phyloP scores from a whole-genome alignment of 2,329 filamentous ascomycete species.

The Blumeria graminis region DNA sequence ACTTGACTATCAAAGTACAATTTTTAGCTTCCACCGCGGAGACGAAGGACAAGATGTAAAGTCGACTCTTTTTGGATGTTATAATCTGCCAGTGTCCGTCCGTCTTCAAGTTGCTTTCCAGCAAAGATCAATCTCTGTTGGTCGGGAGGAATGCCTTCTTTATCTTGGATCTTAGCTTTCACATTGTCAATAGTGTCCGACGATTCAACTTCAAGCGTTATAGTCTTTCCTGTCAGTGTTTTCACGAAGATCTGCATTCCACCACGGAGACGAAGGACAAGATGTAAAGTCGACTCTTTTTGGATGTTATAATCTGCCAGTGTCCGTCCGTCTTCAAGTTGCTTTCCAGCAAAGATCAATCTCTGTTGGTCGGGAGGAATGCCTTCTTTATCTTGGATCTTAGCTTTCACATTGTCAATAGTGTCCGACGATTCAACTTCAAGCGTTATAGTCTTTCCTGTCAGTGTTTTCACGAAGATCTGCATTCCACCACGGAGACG shows the following conservation, averaged over 20 bases:
- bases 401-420: conserved; percentile 47
- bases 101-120: conserved; percentile 50
- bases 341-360: conserved; percentile 47
- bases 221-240: conserved; percentile 17
- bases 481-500: conserved; percentile 53
- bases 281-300: conserved; percentile 47
- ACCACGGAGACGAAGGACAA: conserved; percentile 47
- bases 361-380: conserved; percentile 47
- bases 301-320: conserved; percentile 71
- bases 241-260: conserved; percentile 21
- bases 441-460: conserved; percentile 44
- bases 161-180: conserved; percentile 48
- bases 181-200: conserved; percentile 48
- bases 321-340: conserved; percentile 51
- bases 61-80: conserved; percentile 68
- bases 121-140: conserved; percentile 48
- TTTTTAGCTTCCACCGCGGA: conserved; percentile 36
- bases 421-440: conserved; percentile 47
- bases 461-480: conserved; percentile 47
- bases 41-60: conserved; percentile 43
- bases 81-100: conserved; percentile 63
- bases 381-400: conserved; percentile 50
- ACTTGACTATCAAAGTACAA: conserved; percentile 32
- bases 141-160: conserved; percentile 46
- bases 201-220: conserved; percentile 41